Evolutionary conservation across 2,329 filamentous ascomycete species (phyloP).

Genomic region (Alternaria sp.): DNA sequence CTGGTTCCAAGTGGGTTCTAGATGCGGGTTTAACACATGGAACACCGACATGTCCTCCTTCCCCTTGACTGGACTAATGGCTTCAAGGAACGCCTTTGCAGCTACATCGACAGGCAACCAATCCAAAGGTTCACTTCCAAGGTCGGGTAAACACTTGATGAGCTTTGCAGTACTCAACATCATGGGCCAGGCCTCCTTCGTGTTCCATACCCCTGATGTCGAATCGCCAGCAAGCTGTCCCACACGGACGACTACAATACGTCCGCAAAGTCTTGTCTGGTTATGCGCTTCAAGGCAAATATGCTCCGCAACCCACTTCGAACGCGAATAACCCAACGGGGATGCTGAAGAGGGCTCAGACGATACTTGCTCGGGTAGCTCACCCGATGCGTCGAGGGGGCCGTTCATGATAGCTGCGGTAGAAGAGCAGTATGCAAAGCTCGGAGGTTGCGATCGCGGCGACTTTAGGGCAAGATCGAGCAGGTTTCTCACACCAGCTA

Average conservation of each 20-base stretch:
- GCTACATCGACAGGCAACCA: conserved; percentile 49
- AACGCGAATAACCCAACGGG: conserved; percentile 63
- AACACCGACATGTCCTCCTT: conserved; percentile 48
- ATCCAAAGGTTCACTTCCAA: conserved; percentile 39
- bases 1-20: conserved; percentile 55
- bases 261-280: conserved; percentile 40
- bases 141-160: conserved; percentile 43
- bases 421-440: conserved; percentile 63
- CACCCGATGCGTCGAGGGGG: conserved; percentile 19
- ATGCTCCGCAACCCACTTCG: conserved; percentile 65
- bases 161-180: conserved; percentile 45
- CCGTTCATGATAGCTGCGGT: conserved; percentile 57
- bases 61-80: conserved; percentile 33
- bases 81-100: conserved; percentile 60
- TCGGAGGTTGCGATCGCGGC: conserved; percentile 40
- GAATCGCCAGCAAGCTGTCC: conserved; percentile 53
- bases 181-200: conserved; percentile 49
- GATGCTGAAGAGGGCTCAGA: conserved; percentile 56
- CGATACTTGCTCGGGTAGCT: conserved; percentile 55
- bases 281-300: conserved; percentile 57
- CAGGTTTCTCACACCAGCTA: conserved; percentile 61
- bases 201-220: conserved; percentile 41
- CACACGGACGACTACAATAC: conserved; percentile 50
- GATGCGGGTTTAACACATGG: conserved; percentile 61
- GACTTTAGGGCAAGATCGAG: conserved; percentile 56